Evolutionary conservation across 176 grass and related monocot species (phyloP), one percentile per base, ranked within the genome.

Genomic region (Oryza nivara): DNA sequence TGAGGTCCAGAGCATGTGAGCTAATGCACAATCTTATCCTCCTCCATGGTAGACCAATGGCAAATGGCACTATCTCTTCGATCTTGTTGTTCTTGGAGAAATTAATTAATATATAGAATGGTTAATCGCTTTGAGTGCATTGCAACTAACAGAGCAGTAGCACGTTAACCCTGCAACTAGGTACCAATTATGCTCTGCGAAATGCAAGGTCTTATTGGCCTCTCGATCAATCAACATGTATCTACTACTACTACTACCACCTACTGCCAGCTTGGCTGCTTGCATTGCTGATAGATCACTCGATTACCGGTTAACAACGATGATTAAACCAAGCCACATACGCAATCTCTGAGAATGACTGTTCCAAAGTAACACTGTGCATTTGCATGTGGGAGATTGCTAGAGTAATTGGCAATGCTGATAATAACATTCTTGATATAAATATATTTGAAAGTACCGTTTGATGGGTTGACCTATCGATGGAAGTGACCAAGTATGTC

Each of bases 401-500:
- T 58, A 58, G 2, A 58, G 65, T 44, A 65, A 65, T 44, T 44
- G 20, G 58, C 61, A 52, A 44, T 68, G 61, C 79, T 32, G 28
- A n/a, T 58, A 20, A 58, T 58, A 20, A 58, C 54, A 58, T 58
- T 76, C 54, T 72, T 19, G 41, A 7, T 67, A 73, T 54, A 7
- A 19, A 58, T 58, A 56, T 60, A 32, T 44, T 51, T 83, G 26
- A 14, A n/a, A n/a, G 16, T 63, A 68, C 25, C 10, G 79, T 66
- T 66, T 34, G 17, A 41, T 76, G 34, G 60, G 72, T 89, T 90
- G 83, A 90, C 88, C 84, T 78, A 73, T 23, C 34, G 72, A 77
- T 58, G 73, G 73, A 43, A 46, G 25, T 67, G 72, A 66, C 54
- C 78, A 45, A 60, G 58, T 75, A 14, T 64, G 65, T 65, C 28